Evolutionary conservation across 2,329 filamentous ascomycete species (phyloP), one percentile per base, ranked within the genome.

Genomic region (Canariomyces notabilis): DNA sequence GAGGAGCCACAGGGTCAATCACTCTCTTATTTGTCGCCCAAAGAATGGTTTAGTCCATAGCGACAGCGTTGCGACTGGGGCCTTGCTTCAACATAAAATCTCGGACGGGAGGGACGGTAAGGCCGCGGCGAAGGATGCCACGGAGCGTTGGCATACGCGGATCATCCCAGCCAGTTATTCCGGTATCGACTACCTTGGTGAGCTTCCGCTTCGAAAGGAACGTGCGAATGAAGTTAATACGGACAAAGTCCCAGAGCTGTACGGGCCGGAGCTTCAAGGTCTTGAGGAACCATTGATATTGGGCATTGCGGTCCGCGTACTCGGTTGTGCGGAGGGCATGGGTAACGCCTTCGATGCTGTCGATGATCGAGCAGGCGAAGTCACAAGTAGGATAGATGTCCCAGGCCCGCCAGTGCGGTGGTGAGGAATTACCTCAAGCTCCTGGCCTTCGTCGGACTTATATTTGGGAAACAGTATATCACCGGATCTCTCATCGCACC

Each of bases 31-130:
- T 90, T 66, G 69, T 70, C 29, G 75, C 75, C 81, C 79, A 86
- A 67, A 83, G 82, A 44, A 74, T 76, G 35, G 80, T 81, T 87
- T 87, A 91, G 66, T 91, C 87, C 75, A 89, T 85, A 58, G 82
- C 82, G 49, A 87, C 85, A 51, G 90, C 85, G 64, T 89, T 89
- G 63, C 87, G 85, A 62, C 82, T 87, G 1, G 87, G 87, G 0
- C 87, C 87, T 67, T 91, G 87, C 69, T 84, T 86, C 52, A 90
- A 71, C 63, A 91, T 90, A 64, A 89, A 91, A 61, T 89, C 85
- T 42, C 85, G 80, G 19, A 91, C 76, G n/a, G 86, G 87, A 26
- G 83, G 75, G 37, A 89, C 80, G 9, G 84, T 88, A 75, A 89
- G 82, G 47, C 87, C 87, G 36, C 86, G 82, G 49, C 87, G 35